These are phyloP conservation scores for Tolypocladium sp. DNA, from an alignment of 2,329 filamentous ascomycete genomes.

Conservation along the genomic window DNA sequence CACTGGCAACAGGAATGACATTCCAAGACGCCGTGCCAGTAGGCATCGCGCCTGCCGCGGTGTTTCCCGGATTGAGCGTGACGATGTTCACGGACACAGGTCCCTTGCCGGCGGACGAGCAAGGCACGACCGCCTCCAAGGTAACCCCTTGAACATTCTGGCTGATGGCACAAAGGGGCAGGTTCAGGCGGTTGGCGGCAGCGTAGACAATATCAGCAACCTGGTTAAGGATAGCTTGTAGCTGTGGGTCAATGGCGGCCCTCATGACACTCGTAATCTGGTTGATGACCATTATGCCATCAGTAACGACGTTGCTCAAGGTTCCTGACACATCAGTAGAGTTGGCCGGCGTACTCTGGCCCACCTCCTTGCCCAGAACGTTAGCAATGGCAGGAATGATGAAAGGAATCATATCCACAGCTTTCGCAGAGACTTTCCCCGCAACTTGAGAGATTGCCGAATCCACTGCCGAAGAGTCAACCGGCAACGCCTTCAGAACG, in stretches of 20 bases:
- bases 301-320: slow-evolving; percentile 7
- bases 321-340: slow-evolving; percentile 4
- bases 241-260: slow-evolving; percentile 2
- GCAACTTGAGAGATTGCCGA: slow-evolving; percentile 9
- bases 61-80: neutral
- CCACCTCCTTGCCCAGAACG: slow-evolving; percentile 6
- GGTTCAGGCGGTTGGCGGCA: slow-evolving; percentile 7
- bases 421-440: slow-evolving; percentile 4
- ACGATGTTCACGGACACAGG: slow-evolving; percentile 1
- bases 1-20: neutral
- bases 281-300: slow-evolving; percentile 11
- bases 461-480: slow-evolving; percentile 8
- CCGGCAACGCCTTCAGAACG: slow-evolving; percentile 9
- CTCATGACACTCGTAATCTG: slow-evolving; percentile 7
- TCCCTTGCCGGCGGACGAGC: slow-evolving; percentile 2
- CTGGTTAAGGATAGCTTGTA: slow-evolving; percentile 11
- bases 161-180: slow-evolving; percentile 11
- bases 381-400: slow-evolving; percentile 13
- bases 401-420: slow-evolving; percentile 8
- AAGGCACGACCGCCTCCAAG: slow-evolving; percentile 9
- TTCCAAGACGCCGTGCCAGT: neutral
- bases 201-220: slow-evolving; percentile 10
- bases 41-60: neutral
- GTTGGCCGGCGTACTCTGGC: neutral
- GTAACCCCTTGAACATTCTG: slow-evolving; percentile 3